Conservation (phyloP, 208 protist genomes). For the Crithidia fasciculata region DNA sequence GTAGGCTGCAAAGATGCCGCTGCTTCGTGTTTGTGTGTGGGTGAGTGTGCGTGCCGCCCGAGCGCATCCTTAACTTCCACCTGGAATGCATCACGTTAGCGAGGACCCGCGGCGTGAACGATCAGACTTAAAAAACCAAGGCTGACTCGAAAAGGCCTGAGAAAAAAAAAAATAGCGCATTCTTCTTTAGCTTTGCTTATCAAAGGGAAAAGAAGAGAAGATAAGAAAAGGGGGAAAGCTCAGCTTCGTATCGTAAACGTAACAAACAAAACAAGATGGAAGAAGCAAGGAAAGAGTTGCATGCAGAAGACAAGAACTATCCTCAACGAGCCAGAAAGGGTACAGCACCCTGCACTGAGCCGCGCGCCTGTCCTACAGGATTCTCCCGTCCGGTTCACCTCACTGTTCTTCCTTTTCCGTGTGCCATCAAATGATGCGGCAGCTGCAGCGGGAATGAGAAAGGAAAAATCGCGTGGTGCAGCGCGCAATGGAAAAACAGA, state of each 20-base stretch:
- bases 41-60: neutral
- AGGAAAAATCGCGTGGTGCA: no score
- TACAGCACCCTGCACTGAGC: no score
- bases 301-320: neutral
- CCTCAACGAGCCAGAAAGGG: neutral
- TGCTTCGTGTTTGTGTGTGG: neutral
- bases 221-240: neutral
- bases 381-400: no score
- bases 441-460: no score
- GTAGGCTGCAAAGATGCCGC: no score
- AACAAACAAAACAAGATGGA: slow-evolving; percentile 6
- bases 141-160: neutral
- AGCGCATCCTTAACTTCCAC: neutral
- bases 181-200: neutral
- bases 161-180: neutral
- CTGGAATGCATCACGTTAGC: neutral
- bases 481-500: no score
- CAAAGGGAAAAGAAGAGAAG: slow-evolving; percentile 4
- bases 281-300: slow-evolving; percentile 1
- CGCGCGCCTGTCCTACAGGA: no score
- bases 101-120: neutral
- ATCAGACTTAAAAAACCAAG: neutral
- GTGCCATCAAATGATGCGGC: no score
- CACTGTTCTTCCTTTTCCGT: no score
- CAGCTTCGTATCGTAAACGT: neutral